Conservation (phyloP, 2,329 filamentous ascomycete species). For the Hymenoscyphus scutula region DNA sequence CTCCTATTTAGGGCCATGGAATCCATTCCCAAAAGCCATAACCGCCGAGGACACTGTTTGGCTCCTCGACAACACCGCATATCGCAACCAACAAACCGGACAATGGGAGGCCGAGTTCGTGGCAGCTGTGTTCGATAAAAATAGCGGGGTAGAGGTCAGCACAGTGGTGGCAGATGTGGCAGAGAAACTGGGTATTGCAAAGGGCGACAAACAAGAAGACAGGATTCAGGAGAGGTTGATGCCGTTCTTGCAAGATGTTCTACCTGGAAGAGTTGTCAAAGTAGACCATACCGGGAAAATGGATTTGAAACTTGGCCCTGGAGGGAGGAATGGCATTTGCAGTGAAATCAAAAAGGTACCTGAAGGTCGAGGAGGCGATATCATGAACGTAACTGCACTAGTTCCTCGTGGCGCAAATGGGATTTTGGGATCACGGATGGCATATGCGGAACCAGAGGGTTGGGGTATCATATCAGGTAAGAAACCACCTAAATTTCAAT, state of each 20-base stretch:
- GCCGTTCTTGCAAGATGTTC: constrained; percentile 76
- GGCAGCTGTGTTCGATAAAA: constrained; percentile 73
- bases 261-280: constrained; percentile 67
- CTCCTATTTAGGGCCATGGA: constrained; percentile 49
- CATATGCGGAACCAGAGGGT: constrained; percentile 72
- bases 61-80: constrained; percentile 89
- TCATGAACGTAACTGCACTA: constrained; percentile 46
- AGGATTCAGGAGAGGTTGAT: constrained; percentile 67
- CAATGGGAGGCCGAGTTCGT: constrained; percentile 82
- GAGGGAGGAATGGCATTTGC: constrained; percentile 69
- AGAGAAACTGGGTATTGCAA: constrained; percentile 62
- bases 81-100: constrained; percentile 48
- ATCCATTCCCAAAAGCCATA: constrained; percentile 59
- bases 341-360: constrained; percentile 58
- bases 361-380: constrained; percentile 45
- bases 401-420: constrained; percentile 54
- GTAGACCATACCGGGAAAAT: constrained; percentile 52
- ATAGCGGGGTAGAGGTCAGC: constrained; percentile 64
- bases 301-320: constrained; percentile 61
- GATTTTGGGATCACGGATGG: constrained; percentile 63
- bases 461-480: constrained; percentile 79
- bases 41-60: constrained; percentile 69
- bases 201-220: constrained; percentile 53
- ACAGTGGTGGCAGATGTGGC: constrained; percentile 69
- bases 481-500: constrained; percentile 14